These are phyloP conservation scores for Tolypocladium ovalisporum DNA, from an alignment of 2,329 filamentous ascomycete species.

Conservation along the genomic window DNA sequence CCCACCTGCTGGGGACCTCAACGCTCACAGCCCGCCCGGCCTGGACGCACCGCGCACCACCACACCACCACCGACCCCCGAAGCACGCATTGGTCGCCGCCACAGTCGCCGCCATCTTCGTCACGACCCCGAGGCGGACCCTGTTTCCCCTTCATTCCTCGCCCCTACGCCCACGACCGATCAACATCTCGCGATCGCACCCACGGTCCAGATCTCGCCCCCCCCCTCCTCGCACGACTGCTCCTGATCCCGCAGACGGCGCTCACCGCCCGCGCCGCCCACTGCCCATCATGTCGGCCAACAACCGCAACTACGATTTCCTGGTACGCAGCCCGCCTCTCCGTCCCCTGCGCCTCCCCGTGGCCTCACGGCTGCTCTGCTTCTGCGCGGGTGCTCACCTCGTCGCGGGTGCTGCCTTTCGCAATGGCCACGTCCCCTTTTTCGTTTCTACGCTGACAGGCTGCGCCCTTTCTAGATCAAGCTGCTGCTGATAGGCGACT, in stretches of 20 bases:
- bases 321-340: conserved; percentile 55
- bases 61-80: background rate
- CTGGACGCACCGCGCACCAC: background rate
- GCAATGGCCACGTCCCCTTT: background rate
- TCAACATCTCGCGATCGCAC: background rate
- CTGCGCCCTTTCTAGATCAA: conserved; percentile 60
- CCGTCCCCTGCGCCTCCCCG: conserved; percentile 7
- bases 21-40: background rate
- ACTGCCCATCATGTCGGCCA: conserved; percentile 63
- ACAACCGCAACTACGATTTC: conserved; percentile 98
- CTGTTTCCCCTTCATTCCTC: background rate
- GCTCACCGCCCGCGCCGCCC: background rate
- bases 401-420: background rate
- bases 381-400: background rate
- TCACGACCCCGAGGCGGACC: background rate
- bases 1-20: background rate
- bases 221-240: background rate
- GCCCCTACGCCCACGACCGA: background rate
- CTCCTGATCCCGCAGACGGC: background rate
- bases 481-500: conserved; percentile 91
- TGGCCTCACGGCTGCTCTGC: background rate
- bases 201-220: background rate
- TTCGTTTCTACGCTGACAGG: background rate
- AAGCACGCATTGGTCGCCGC: background rate
- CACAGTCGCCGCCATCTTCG: background rate